Percentiles rank a stretch among this genome's conserved stretches.
Evolutionary conservation across 1,284 basidiomycete species (phyloP).

Genomic region (Ustilago esculenta): DNA sequence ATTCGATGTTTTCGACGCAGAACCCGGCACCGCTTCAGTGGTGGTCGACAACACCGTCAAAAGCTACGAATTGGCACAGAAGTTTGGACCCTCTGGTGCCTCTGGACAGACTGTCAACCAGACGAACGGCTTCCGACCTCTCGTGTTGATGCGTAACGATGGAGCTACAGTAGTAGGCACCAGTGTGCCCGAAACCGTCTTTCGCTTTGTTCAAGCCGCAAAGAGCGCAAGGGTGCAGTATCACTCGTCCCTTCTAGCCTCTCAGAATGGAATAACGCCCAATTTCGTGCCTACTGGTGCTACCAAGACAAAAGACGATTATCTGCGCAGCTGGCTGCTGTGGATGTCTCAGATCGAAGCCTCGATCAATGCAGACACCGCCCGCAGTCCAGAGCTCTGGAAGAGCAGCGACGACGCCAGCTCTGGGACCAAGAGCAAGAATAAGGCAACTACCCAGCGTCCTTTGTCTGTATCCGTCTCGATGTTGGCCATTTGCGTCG

Average conservation of each 20-base stretch:
- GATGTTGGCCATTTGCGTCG: background rate
- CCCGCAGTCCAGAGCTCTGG: conserved; percentile 38
- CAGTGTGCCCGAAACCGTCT: conserved; percentile 32
- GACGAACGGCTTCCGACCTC: conserved; percentile 30
- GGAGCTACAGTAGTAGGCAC: conserved; percentile 34
- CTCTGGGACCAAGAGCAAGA: background rate
- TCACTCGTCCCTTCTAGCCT: conserved; percentile 5
- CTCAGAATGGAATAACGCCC: conserved; percentile 3
- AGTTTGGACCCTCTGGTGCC: conserved; percentile 17
- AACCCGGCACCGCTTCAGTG: conserved; percentile 14
- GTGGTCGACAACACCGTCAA: conserved; percentile 35
- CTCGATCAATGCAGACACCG: conserved; percentile 14
- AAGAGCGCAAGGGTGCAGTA: conserved; percentile 35
- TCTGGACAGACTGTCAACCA: conserved; percentile 10
- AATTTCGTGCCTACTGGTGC: conserved; percentile 21
- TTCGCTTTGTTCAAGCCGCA: conserved; percentile 30
- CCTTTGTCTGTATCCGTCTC: background rate
- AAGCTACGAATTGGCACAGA: conserved; percentile 18
- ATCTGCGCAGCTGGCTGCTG: conserved; percentile 34
- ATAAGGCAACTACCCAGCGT: background rate
- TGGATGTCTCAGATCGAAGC: conserved; percentile 42
- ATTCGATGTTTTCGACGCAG: conserved; percentile 25
- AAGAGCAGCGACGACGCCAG: conserved; percentile 4
- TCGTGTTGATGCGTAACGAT: conserved; percentile 48
- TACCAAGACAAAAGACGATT: conserved; percentile 21